Evolutionary conservation across 2,329 filamentous ascomycete species (phyloP), one percentile per base, ranked within the genome.

Genomic region (Exserohilum turcica): DNA sequence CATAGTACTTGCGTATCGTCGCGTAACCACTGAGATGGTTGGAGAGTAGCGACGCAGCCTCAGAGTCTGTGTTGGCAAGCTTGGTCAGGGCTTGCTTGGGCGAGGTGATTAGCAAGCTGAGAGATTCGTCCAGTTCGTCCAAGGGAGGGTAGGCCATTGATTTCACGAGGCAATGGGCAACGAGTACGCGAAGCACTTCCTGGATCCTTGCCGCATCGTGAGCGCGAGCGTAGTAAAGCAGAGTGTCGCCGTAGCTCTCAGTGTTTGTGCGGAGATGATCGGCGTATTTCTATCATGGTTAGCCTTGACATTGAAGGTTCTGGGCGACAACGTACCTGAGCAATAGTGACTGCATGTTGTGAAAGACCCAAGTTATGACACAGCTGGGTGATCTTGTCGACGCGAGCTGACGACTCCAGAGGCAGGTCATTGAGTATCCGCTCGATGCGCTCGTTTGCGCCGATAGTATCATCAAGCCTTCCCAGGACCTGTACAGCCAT

Each of bases 21-120:
- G 92, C 93, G 68, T 97, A 97, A 18, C 93, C 93, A 71, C 90
- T 94, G 8, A 97, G 85, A 76, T 92, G 88, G 56, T 88, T 89
- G 40, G 92, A 90, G 3, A 97, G 81, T 9, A 96, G 83, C 63
- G 90, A 84, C 7, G 92, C 93, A 6, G 91, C 92, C 68, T 92
- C 88, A 28, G 89, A 78, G 65, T 97, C 93, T 47, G 88, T 82
- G 21, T 83, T 82, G 5, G 90, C 89, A 47, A 93, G 85, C 27
- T 84, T 80, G 49, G 87, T 85, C 3, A 97, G 80, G 0, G 89
- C 88, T 12, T 84, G 76, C 61, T 87, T 88, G 10, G 92, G 89
- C 45, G 88, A 86, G 48, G 82, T 82, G 47, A 97, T 82, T 35
- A 97, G 80, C 12, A 82, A 79, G 48, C 80, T 80, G 9, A 97